These are phyloP conservation scores for Xylariales sp. DNA, from an alignment of 2,329 filamentous ascomycete genomes.

Conservation along the genomic window DNA sequence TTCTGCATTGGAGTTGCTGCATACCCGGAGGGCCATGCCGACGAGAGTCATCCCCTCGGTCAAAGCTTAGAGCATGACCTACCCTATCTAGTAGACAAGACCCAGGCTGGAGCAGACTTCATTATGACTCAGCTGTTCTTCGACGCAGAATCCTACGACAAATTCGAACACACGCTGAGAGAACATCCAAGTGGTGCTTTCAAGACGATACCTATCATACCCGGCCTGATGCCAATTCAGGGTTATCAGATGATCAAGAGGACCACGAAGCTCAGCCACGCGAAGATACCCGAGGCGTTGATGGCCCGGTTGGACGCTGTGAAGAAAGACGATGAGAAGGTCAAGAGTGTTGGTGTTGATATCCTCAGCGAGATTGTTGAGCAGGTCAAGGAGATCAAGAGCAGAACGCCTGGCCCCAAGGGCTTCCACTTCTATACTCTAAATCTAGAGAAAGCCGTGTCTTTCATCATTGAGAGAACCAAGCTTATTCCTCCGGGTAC, in stretches of 20 bases:
- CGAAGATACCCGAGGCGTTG: constrained; percentile 68
- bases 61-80: constrained; percentile 74
- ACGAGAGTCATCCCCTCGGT: constrained; percentile 74
- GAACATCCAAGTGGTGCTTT: constrained; percentile 81
- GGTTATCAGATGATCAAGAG: constrained; percentile 93
- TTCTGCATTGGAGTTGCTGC: constrained; percentile 94
- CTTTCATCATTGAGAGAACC: constrained; percentile 83
- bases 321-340: constrained; percentile 73
- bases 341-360: constrained; percentile 75
- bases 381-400: constrained; percentile 63
- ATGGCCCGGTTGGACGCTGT: constrained; percentile 67
- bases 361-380: constrained; percentile 82
- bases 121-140: constrained; percentile 99
- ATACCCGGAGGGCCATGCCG: constrained; percentile 92
- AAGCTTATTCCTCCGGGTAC: constrained; percentile 65
- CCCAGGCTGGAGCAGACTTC: constrained; percentile 87
- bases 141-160: constrained; percentile 75
- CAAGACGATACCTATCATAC: constrained; percentile 82
- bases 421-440: constrained; percentile 98
- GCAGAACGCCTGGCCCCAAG: constrained; percentile 52
- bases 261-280: constrained; percentile 92
- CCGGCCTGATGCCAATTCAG: constrained; percentile 95
- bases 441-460: constrained; percentile 93
- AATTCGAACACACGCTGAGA: constrained; percentile 72
- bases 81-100: constrained; percentile 86